A percentile compares a stretch with the other conserved stretches of the same genome.
Evolutionary conservation across 2,329 filamentous ascomycete species (phyloP).

Genomic region (Zasmidium cellare): DNA sequence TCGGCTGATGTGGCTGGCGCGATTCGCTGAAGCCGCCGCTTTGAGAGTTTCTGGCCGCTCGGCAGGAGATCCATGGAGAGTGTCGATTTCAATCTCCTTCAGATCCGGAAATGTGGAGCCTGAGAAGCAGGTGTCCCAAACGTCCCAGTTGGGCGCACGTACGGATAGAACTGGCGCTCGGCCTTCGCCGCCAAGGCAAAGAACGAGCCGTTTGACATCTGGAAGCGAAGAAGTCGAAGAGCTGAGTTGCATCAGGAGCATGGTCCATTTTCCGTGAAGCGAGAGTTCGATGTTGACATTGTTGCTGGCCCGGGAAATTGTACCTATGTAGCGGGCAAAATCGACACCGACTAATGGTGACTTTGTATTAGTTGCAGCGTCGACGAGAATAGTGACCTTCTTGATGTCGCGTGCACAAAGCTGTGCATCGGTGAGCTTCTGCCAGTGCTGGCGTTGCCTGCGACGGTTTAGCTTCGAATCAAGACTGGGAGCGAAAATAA

Average conservation of each 20-base stretch:
- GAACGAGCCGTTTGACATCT: constrained; percentile 14
- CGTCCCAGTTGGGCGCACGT: neutral
- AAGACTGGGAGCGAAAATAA: neutral
- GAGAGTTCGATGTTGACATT: constrained; percentile 14
- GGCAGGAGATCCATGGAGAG: neutral
- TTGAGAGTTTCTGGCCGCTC: constrained; percentile 2
- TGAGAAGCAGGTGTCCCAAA: constrained; percentile 23
- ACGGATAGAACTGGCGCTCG: neutral
- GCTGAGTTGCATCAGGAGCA: constrained; percentile 13
- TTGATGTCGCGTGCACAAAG: constrained; percentile 22
- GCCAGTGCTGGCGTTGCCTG: constrained; percentile 19
- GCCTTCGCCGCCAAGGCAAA: constrained; percentile 6
- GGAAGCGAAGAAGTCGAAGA: constrained; percentile 8
- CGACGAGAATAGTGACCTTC: constrained; percentile 14
- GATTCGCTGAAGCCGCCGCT: neutral
- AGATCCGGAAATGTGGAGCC: constrained; percentile 21
- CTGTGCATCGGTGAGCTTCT: constrained; percentile 20
- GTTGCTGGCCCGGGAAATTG: constrained; percentile 15
- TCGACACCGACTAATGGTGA: constrained; percentile 4
- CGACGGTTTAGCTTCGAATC: neutral
- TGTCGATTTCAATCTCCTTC: constrained; percentile 11
- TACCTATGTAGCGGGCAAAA: constrained; percentile 19
- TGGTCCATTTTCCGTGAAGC: constrained; percentile 11
- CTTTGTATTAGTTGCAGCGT: neutral
- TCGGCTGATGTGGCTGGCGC: neutral